Evolutionary conservation across 2,329 filamentous ascomycete species (phyloP), one percentile per base, ranked within the genome.

Genomic region (Pyrenophora seminiperda): DNA sequence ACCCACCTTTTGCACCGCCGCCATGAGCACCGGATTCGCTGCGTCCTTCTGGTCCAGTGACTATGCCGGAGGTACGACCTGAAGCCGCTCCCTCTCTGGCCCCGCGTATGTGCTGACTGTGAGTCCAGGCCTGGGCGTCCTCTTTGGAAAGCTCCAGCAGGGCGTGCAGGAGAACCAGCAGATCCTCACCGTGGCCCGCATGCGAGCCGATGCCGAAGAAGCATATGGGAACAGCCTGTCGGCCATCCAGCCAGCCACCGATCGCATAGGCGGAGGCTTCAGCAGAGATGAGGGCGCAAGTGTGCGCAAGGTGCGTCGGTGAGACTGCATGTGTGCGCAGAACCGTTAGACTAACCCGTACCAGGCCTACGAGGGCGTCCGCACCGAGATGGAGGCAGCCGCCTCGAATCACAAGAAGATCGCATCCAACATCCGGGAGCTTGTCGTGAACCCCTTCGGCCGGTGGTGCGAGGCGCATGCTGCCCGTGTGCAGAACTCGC

Each of bases 41-140:
- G 91, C 93, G 77, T 96, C 92, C 41, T 97, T 99, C 79, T 99
- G 94, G 94, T 96, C 94, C 56, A 85, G 85, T 72, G 94, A 99
- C 82, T 97, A 97, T 81, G 93, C 93, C 73, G 91, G 90, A 80
- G 92, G 89, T 91, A 79, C 73, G 83, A 47, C 89, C 78, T 73
- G 82, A 43, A 40, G 40, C 31, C 56, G 20, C 43, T 42, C 36
- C 17, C 30, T 39, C 32, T 39, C 18, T 32, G 42, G 24, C 44
- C 38, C 37, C 54, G 31, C 52, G 31, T 33, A 7, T 60, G 24
- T 27, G 43, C 68, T 68, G 55, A 72, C 65, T n/a, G 14, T 27
- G 24, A 27, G 24, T n/a, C 24, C 64, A 80, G 79, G 94, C 56
- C 84, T 99, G 61, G 92, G 93, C 47, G 91, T 97, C 59, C 83